A percentile compares a stretch with the other conserved stretches of the same genome.
phyloP scores from a whole-genome alignment of 2,329 filamentous ascomycete species.

The Diaporthe sp. region DNA sequence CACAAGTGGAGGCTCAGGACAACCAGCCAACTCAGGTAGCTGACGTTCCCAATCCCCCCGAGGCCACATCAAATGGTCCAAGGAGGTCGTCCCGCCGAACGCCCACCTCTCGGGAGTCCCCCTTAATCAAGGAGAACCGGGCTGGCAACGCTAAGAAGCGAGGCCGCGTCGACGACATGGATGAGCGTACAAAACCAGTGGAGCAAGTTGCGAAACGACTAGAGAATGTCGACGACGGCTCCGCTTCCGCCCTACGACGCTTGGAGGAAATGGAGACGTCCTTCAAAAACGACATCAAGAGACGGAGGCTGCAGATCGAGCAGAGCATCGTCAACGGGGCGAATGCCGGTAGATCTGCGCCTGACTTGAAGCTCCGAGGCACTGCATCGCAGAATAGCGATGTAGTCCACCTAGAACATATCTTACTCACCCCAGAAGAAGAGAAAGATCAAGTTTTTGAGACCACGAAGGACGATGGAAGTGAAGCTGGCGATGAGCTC shows the following conservation, averaged over 20 bases:
- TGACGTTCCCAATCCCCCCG: background rate
- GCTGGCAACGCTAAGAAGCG: background rate
- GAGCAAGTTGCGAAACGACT: background rate
- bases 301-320: constrained; percentile 63
- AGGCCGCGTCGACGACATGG: background rate
- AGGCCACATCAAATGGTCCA: background rate
- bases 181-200: background rate
- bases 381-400: background rate
- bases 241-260: constrained; percentile 59
- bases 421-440: constrained; percentile 46
- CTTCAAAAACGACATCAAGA: constrained; percentile 59
- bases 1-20: background rate
- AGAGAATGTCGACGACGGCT: constrained; percentile 44
- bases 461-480: constrained; percentile 36
- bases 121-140: background rate
- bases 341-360: background rate
- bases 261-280: constrained; percentile 64
- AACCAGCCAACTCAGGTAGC: too few relatives aligned
- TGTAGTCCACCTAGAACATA: constrained; percentile 40
- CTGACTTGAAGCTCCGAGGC: background rate
- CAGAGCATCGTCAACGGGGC: constrained; percentile 51
- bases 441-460: constrained; percentile 41
- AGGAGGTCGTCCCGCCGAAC: constrained; percentile 36
- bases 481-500: constrained; percentile 37
- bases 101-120: background rate